Evolutionary conservation across 2,329 filamentous ascomycete species (phyloP), one percentile per base, ranked within the genome.

Genomic region (Fusarium duplospermum): DNA sequence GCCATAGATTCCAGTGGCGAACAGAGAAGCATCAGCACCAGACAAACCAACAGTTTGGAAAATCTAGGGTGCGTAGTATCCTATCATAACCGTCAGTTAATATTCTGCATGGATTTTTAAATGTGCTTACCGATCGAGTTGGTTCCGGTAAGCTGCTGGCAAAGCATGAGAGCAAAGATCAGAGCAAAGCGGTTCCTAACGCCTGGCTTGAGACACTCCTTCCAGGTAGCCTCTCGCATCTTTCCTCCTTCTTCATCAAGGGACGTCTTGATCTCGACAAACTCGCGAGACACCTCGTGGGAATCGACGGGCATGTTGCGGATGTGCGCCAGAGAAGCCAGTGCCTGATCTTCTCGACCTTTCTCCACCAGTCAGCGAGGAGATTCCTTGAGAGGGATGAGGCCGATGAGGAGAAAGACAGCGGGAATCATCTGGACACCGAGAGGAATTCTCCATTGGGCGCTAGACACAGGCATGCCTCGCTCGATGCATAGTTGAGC

Each of bases 1-100:
- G 22, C 78, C 78, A 58, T 77, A 76, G 62, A 81, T 63, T 62
- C 80, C 76, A 57, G 80, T 80, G 16, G 77, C 76, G 50, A 82
- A 80, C n/a, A 80, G 74, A 58, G 74, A 77, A 8, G 71, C 62
- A 47, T 78, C 69, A 14, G 76, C 72, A 11, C 76, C 69, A 6
- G 60, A 68, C 52, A 81, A 67, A 10, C 80, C 80, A 6, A 80
- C 75, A 24, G 76, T 58, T 27, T 58, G 54, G 54, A 58, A 58
- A 38, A 58, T 58, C 16, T 58, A 33, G 0, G 54, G 54, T 6
- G 33, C 54, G 3, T 58, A 58, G 54, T 58, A 58, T 24, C 54
- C 54, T 36, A 27, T 7, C 4, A 18, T 6, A 13, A 13, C 47
- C n/a, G 18, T 31, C 47, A 52, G 47, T n/a, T 29, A 10, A n/a